Evolutionary conservation across 1,139 yeast species (phyloP), one percentile per base, ranked within the genome.

Genomic region (Pneumocystis jirovecii): DNA sequence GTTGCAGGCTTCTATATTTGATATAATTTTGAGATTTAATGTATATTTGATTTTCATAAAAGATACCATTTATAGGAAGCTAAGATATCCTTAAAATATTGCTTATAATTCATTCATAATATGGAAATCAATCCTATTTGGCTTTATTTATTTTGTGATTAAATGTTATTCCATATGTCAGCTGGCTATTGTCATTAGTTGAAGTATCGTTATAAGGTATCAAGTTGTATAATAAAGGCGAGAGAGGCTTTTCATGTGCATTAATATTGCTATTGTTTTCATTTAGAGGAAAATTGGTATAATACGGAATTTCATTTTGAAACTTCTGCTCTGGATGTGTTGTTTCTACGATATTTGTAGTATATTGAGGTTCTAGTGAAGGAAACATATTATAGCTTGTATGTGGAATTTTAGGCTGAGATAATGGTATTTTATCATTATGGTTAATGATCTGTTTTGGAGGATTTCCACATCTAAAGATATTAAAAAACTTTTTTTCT

Each of bases 401-500:
- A 25, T 15, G 57, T 15, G 57, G 12, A 50, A 25, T 50, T 19
- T 29, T 25, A 50, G 57, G 34, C 34, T 50, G 57, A 50, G 57
- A 50, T 31, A 50, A 50, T 21, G 34, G 7, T 15, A 50, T 25
- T 7, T 50, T 21, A 12, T 50, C 29, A 10, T 8, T 50, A 3
- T 21, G 57, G n/a, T 25, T 50, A 50, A 25, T 50, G 7, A 50
- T 50, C 12, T 50, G 57, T 6, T 50, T 50, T 10, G 57, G 57
- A 25, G 7, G 57, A 25, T 50, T 50, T 25, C 57, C 57, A 12
- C 57, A 50, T 50, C 57, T 50, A 50, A 25, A 29, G 17, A 50
- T 50, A 21, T 25, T 50, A 1, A 50, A 50, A 50, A 50, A 50
- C 6, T 8, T 50, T 21, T 89, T 25, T 50, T n/a, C 89, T 39